Percentiles rank a stretch among this genome's conserved stretches.
These are phyloP conservation scores for Nemania sp. DNA, from an alignment of 2,329 filamentous ascomycete species.

Conservation along the genomic window DNA sequence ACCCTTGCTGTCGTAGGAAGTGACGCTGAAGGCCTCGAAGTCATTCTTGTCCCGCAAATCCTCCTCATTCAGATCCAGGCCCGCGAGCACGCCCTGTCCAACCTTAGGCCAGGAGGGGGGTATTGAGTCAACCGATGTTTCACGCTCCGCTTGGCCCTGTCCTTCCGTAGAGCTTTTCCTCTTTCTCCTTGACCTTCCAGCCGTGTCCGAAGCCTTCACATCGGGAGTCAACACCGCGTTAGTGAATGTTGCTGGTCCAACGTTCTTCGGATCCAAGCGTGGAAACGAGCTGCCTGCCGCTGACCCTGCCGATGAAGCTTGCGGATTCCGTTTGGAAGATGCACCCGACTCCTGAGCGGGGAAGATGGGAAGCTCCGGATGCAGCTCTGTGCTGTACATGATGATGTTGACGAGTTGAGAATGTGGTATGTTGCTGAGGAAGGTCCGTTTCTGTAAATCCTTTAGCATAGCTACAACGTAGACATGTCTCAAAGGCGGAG, in stretches of 20 bases:
- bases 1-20: conserved; percentile 41
- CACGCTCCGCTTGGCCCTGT: conserved; percentile 27
- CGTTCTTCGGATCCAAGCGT: conserved; percentile 43
- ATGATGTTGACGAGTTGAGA: conserved; percentile 67
- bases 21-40: conserved; percentile 43
- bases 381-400: conserved; percentile 61
- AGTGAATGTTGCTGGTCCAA: conserved; percentile 41
- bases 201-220: conserved; percentile 18
- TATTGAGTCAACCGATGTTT: conserved; percentile 38
- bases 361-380: conserved; percentile 71
- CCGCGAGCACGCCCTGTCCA: conserved; percentile 38
- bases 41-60: conserved; percentile 41
- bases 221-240: conserved; percentile 14
- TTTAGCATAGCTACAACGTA: conserved; percentile 19
- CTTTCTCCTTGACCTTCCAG: conserved; percentile 21
- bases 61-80: conserved; percentile 36
- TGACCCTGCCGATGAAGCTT: conserved; percentile 36
- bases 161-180: conserved; percentile 26
- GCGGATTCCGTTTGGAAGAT: conserved; percentile 35
- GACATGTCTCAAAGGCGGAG: not conserved
- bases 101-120: conserved; percentile 41
- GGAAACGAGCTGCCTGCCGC: conserved; percentile 39
- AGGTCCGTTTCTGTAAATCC: conserved; percentile 59
- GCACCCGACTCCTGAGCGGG: conserved; percentile 43
- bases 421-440: conserved; percentile 65